phyloP scores from a whole-genome alignment of 768 basidiomycete species.

The Leucosporidium yakuticum region DNA sequence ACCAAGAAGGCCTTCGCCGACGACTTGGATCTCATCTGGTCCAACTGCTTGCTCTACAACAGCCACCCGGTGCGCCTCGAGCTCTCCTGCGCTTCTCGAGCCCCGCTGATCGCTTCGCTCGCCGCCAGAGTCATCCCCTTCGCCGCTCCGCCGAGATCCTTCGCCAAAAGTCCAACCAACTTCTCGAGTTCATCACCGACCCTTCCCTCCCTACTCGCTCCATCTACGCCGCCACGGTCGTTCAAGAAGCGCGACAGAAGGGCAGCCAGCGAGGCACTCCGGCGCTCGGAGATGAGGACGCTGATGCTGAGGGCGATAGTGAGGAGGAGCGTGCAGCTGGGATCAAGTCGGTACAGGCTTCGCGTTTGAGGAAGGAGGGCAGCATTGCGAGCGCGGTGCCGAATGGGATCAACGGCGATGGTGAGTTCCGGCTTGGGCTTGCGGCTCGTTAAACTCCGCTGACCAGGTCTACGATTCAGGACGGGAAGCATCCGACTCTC shows the following conservation, averaged over 20 bases:
- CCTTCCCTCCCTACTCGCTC: conserved; percentile 41
- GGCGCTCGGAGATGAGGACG: conserved; percentile 25
- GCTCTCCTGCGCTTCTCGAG: neutral
- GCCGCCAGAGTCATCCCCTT: conserved; percentile 72
- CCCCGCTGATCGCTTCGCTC: neutral
- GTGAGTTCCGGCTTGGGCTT: conserved; percentile 12
- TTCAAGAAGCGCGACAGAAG: conserved; percentile 1
- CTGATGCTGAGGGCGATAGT: conserved; percentile 27
- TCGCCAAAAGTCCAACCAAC: conserved; percentile 72
- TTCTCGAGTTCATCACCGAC: conserved; percentile 84
- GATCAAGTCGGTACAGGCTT: too few relatives aligned
- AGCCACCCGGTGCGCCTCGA: conserved; percentile 66
- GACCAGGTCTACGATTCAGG: neutral
- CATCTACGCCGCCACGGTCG: conserved; percentile 9
- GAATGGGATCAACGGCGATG: conserved; percentile 23
- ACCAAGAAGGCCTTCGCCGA: conserved; percentile 88
- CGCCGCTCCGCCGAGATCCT: conserved; percentile 74
- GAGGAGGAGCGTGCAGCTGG: conserved; percentile 14
- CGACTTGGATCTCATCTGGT: conserved; percentile 95
- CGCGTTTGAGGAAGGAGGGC: neutral
- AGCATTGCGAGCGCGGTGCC: neutral
- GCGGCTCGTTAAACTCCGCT: too few relatives aligned
- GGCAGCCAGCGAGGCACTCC: conserved; percentile 21
- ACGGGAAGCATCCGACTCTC: conserved; percentile 26
- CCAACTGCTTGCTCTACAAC: conserved; percentile 89